phyloP scores from a whole-genome alignment of 2,329 filamentous ascomycete genomes.

The Capronia coronata region DNA sequence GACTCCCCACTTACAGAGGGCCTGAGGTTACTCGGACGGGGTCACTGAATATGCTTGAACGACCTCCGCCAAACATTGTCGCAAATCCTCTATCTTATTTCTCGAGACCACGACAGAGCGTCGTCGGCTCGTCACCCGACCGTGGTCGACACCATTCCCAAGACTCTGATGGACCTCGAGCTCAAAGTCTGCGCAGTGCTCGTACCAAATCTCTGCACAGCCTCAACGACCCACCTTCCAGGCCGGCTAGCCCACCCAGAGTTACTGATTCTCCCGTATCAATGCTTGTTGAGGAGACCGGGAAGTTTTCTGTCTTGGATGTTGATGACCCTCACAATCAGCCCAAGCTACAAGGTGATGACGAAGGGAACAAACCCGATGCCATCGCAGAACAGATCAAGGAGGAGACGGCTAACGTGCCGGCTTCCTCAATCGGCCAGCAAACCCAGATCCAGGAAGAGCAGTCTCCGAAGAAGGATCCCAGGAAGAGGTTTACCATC shows the following conservation, averaged over 20 bases:
- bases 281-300: conserved; percentile 16
- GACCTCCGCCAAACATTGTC: conserved; percentile 25
- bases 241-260: conserved; percentile 19
- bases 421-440: neutral
- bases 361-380: conserved; percentile 8
- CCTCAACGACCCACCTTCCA: conserved; percentile 14
- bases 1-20: conserved; percentile 24
- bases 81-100: conserved; percentile 28
- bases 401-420: neutral
- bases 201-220: conserved; percentile 17
- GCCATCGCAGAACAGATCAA: neutral
- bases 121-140: conserved; percentile 23
- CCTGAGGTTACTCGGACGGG: conserved; percentile 28
- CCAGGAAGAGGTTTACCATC: conserved; percentile 19
- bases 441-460: neutral
- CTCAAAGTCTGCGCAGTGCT: conserved; percentile 12
- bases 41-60: conserved; percentile 26
- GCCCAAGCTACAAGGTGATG: conserved; percentile 15
- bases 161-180: conserved; percentile 6
- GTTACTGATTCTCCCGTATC: conserved; percentile 26
- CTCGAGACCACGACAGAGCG: conserved; percentile 26
- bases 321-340: conserved; percentile 24
- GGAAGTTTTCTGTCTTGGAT: conserved; percentile 18
- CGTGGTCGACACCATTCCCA: conserved; percentile 10
- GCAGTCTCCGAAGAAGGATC: conserved; percentile 21